Evolutionary conservation across 495 filamentous ascomycete genomes (phyloP), one percentile per base, ranked within the genome.

Genomic region (Aspergillus saccharolyticus): DNA sequence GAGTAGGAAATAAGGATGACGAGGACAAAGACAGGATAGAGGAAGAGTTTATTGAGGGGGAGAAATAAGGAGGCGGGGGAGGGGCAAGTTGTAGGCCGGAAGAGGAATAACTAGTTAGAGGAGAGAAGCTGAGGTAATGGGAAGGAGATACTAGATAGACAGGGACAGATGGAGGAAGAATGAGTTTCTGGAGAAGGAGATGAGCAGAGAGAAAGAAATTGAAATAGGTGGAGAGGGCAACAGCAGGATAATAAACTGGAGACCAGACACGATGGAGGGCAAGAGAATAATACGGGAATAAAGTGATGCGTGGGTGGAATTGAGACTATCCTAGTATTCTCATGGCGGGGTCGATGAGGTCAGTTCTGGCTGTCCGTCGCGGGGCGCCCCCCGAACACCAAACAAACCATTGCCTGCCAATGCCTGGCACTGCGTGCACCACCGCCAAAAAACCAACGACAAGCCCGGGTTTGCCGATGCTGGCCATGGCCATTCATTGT

Each of bases 341-440:
- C 53, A 63, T 43, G 64, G 66, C 57, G 66, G 65, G 65, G 60
- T 68, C 61, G 63, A 73, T 74, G 70, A 75, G 70, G 71, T 74
- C 71, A 73, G 69, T n/a, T n/a, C n/a, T n/a, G n/a, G n/a, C n/a
- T n/a, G n/a, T 66, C 46, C n/a, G 46, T 54, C 57, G 59, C 52
- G 47, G 56, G 33, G 33, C 33, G 33, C 33, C 25, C 25, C 3
- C 3, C 4, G 25, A 28, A 28, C 4, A 28, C n/a, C n/a, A n/a
- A n/a, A n/a, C n/a, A n/a, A n/a, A n/a, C n/a, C n/a, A n/a, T n/a
- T n/a, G n/a, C n/a, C n/a, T n/a, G n/a, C n/a, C n/a, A n/a, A n/a
- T n/a, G n/a, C n/a, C n/a, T n/a, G n/a, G n/a, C n/a, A n/a, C n/a
- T n/a, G n/a, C n/a, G n/a, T n/a, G n/a, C n/a, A 30, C 10, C 25